These are phyloP conservation scores for Fusarium musae DNA, from an alignment of 2,329 filamentous ascomycete genomes.

Conservation along the genomic window DNA sequence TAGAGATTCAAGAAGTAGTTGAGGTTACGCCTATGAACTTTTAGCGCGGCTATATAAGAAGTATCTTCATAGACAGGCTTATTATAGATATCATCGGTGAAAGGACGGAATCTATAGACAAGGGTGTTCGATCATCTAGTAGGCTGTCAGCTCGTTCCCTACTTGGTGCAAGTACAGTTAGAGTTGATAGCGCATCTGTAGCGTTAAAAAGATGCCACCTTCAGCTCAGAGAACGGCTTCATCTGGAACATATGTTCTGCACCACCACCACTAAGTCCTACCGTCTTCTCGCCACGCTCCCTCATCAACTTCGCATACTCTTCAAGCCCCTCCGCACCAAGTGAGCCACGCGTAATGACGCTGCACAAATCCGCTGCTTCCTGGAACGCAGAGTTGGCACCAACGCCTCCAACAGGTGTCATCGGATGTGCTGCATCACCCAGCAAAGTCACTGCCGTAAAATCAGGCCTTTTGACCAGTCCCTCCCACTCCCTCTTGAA, in stretches of 20 bases:
- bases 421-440: neutral
- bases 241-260: neutral
- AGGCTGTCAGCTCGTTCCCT: accelerated
- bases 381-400: neutral
- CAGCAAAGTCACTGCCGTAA: neutral
- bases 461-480: accelerated
- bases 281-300: neutral
- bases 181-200: neutral
- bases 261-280: neutral
- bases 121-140: accelerated
- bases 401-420: neutral
- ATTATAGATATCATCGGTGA: accelerated
- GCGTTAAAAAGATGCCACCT: neutral
- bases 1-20: neutral
- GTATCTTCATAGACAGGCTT: accelerated
- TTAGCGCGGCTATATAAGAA: accelerated
- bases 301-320: accelerated
- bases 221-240: neutral
- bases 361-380: neutral
- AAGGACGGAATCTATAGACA: accelerated
- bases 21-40: accelerated
- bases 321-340: neutral
- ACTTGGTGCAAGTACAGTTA: accelerated
- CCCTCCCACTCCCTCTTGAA: neutral
- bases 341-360: accelerated